Conservation (phyloP, 208 protist species). For the Porcisia deanei region DNA sequence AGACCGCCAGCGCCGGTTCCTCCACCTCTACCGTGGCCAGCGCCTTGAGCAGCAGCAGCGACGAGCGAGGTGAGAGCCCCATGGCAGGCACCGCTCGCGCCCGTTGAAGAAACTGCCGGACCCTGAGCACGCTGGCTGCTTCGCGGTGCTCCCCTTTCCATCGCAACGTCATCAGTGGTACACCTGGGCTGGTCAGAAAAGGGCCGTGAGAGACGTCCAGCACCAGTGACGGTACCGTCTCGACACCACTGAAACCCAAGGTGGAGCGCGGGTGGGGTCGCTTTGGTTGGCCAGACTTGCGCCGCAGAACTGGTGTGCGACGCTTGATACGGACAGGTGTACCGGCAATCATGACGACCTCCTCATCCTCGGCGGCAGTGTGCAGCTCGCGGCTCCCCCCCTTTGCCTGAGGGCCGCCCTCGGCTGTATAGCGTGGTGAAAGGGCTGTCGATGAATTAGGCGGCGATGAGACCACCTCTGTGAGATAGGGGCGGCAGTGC, state of each 20-base stretch:
- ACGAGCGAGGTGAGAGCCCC: conserved; percentile 56
- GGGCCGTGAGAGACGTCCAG: conserved; percentile 76
- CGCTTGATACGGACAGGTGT: conserved; percentile 20
- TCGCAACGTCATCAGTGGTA: conserved; percentile 56
- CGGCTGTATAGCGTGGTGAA: background rate
- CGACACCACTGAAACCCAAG: conserved; percentile 71
- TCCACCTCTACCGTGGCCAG: conserved; percentile 72
- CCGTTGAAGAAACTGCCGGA: conserved; percentile 52
- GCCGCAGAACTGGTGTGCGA: conserved; percentile 15
- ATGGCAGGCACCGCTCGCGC: conserved; percentile 47
- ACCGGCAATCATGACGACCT: conserved; percentile 33
- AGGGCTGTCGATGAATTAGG: conserved; percentile 9
- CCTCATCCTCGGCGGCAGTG: conserved; percentile 6
- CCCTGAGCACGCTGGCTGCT: conserved; percentile 50
- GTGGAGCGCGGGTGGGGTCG: conserved; percentile 28
- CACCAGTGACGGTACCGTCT: conserved; percentile 68
- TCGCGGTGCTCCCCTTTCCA: conserved; percentile 76
- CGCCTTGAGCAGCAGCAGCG: conserved; percentile 67
- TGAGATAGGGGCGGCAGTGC: conserved; percentile 67
- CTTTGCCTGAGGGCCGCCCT: background rate
- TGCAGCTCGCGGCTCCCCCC: background rate
- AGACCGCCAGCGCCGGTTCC: conserved; percentile 69
- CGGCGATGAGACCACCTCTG: conserved; percentile 5
- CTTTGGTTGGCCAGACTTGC: conserved; percentile 38
- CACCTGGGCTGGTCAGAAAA: conserved; percentile 53